Evolutionary conservation across 305 asterid species (phyloP).

Genomic region (Fraxinus velutina): DNA sequence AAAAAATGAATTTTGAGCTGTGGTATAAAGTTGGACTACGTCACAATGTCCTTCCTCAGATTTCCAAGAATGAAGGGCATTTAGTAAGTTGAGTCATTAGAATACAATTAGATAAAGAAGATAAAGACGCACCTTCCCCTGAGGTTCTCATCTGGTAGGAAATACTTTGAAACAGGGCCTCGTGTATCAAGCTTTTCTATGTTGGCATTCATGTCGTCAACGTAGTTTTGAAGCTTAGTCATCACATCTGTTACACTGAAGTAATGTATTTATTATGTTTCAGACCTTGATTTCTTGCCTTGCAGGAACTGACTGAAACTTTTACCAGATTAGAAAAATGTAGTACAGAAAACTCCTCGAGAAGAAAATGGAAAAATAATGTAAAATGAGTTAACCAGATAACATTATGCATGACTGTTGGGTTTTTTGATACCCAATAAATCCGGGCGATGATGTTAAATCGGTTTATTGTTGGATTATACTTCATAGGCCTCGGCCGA

Average conservation of each 20-base stretch:
- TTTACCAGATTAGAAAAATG: background rate
- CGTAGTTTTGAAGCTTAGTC: constrained; percentile 67
- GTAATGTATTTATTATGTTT: constrained; percentile 13
- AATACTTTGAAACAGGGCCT: constrained; percentile 86
- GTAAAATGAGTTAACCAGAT: background rate
- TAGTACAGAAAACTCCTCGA: background rate
- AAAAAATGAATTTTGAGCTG: background rate
- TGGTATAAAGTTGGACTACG: background rate
- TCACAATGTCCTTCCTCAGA: background rate
- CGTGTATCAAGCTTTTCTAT: constrained; percentile 66
- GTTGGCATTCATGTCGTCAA: constrained; percentile 74
- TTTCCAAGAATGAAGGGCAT: background rate
- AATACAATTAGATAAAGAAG: constrained; percentile 10
- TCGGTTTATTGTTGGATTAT: no score
- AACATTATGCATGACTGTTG: constrained; percentile 10
- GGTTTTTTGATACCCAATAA: no score
- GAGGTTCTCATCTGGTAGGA: constrained; percentile 84
- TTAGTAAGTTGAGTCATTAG: constrained; percentile 1
- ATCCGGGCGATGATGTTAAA: no score
- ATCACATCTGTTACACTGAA: constrained; percentile 75
- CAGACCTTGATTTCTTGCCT: constrained; percentile 8
- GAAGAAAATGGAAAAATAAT: background rate
- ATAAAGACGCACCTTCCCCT: constrained; percentile 65
- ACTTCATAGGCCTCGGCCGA: no score
- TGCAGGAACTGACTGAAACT: background rate